Conservation (phyloP, 1,284 basidiomycete species). For the Ceratobasidium theobromae region DNA sequence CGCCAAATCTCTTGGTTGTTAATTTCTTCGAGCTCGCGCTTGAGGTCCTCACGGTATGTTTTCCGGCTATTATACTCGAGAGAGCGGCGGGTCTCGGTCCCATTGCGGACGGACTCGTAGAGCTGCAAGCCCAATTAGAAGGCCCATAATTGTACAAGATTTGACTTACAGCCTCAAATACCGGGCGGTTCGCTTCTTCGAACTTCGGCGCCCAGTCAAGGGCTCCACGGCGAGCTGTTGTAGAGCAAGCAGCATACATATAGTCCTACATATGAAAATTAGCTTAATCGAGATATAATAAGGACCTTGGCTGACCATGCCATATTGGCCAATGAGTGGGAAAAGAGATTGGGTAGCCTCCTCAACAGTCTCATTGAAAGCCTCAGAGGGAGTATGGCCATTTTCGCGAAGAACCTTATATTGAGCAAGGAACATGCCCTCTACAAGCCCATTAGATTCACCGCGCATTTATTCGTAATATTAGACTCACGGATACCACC, state of each 20-base stretch:
- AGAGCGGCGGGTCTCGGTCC: constrained; percentile 94
- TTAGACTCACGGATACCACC: constrained; percentile 84
- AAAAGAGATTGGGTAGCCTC: constrained; percentile 99
- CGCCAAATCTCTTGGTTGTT: constrained; percentile 98
- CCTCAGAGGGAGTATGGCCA: constrained; percentile 96
- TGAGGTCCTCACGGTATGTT: constrained; percentile 93
- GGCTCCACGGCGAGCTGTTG: constrained; percentile 96
- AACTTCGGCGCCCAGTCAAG: constrained; percentile 99
- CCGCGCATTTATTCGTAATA: neutral
- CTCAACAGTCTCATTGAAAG: constrained; percentile 99
- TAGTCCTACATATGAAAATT: constrained; percentile 72
- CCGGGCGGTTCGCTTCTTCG: constrained; percentile 88
- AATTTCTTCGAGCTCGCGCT: constrained; percentile 93
- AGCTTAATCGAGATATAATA: neutral
- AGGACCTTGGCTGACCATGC: constrained; percentile 51
- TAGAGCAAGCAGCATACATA: constrained; percentile 99
- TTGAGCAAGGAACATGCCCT: constrained; percentile 99
- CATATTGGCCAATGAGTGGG: constrained; percentile 93
- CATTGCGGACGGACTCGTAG: constrained; percentile 92
- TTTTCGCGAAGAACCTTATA: constrained; percentile 99
- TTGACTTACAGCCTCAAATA: constrained; percentile 68
- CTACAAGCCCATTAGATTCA: constrained; percentile 45
- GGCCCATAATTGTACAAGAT: neutral
- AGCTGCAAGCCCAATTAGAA: constrained; percentile 49
- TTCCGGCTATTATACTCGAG: constrained; percentile 93